Evolutionary conservation across 768 basidiomycete genomes (phyloP), one percentile per base, ranked within the genome.

Genomic region (Tricholoma saponaceum): DNA sequence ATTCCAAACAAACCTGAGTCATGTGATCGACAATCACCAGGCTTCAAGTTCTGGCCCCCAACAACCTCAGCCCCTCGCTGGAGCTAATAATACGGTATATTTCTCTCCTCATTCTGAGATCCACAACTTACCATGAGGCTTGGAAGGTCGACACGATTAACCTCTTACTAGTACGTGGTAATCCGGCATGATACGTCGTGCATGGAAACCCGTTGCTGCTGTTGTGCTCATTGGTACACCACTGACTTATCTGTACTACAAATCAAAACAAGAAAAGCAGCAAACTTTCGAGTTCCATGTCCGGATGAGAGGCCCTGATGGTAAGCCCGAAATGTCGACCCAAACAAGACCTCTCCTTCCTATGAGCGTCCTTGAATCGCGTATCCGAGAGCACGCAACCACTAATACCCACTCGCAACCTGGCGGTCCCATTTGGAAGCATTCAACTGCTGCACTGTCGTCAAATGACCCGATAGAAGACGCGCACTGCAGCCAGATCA

Each of bases 381-480:
- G 84, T 22, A 79, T 92, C 51, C 76, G 69, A 47, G 80, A 83
- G 62, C 74, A 83, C 60, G 81, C 83, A 3, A 75, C 74, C 3
- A 71, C 72, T 16, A 73, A 82, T 54, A 74, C 73, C 18, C 72
- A 80, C 47, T 57, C 73, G 12, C 75, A 83, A 41, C 84, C 83
- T 0, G 76, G 76, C 32, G 84, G 86, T 16, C 72, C 83, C 53
- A 71, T 78, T 12, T 92, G 90, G 90, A 85, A 81, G 62, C 87
- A 88, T 71, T 80, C 87, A 50, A 95, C 89, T 3, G 90, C 92
- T 16, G 82, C 79, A 32, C 75, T 98, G 33, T 77, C 90, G 0
- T 89, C 93, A 3, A 99, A 99, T 66, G 83, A 89, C 58, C 92
- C 94, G 7, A 86, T 97, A 52, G 97, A 99, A 72, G 97, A 99